A percentile compares a stretch with the other conserved stretches of the same genome.
Evolutionary conservation across 768 basidiomycete genomes (phyloP).

Genomic region (Trametes cingulata): DNA sequence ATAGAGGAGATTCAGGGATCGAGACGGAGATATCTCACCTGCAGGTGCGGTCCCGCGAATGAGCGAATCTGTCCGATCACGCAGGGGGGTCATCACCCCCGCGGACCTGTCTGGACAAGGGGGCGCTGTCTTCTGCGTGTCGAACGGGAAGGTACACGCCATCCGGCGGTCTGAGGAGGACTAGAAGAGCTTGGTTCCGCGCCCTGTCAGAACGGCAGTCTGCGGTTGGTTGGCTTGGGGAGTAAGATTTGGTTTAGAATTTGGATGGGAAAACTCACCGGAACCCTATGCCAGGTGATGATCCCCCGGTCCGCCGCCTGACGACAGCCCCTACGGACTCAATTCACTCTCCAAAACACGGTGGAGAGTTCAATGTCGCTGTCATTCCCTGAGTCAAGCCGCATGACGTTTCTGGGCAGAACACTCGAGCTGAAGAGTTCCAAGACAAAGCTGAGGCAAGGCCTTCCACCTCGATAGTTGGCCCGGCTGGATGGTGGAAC

Average conservation of each 20-base stretch:
- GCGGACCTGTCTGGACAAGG: conserved; percentile 15
- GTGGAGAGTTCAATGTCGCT: conserved; percentile 6
- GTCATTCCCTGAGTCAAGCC: conserved; percentile 11
- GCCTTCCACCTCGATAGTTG: background rate
- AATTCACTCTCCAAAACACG: background rate
- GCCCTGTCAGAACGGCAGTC: conserved; percentile 9
- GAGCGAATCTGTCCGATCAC: conserved; percentile 25
- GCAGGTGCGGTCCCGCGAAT: conserved; percentile 20
- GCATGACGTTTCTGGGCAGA: conserved; percentile 7
- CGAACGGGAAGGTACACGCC: conserved; percentile 5
- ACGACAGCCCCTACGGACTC: conserved; percentile 8
- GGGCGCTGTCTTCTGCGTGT: conserved; percentile 2
- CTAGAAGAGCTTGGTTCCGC: conserved; percentile 15
- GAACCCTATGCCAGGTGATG: conserved; percentile 19
- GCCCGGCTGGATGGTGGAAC: background rate
- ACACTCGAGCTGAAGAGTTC: conserved; percentile 2
- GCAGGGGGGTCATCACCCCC: conserved; percentile 15
- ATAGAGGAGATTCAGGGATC: background rate
- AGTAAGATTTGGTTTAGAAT: conserved; percentile 18
- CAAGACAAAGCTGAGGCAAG: background rate
- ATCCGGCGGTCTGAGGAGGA: conserved; percentile 3
- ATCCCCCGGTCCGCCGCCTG: conserved; percentile 22
- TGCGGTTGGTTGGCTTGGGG: conserved; percentile 13
- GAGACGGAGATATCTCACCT: conserved; percentile 14
- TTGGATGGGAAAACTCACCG: conserved; percentile 20